Evolutionary conservation across 371 early-diverging fungal genomes (phyloP), one percentile per base, ranked within the genome.

Genomic region (Haplosporangium sp.): DNA sequence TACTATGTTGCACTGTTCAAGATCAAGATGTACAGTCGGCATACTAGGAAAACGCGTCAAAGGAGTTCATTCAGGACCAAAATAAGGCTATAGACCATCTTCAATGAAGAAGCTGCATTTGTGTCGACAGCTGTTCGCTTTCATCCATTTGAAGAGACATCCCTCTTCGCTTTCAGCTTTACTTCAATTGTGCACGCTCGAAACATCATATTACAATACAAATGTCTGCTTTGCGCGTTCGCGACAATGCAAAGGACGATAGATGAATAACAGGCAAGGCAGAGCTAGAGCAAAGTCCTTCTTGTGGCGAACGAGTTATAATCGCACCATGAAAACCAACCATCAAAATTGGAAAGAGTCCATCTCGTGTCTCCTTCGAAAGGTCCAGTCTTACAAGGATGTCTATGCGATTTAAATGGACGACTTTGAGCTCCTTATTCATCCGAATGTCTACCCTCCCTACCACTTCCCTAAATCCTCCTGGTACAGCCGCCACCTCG

Each of bases 361-460:
- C 42, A 51, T 43, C 40, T 8, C 45, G 20, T 23, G 38, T 6
- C 59, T 66, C 21, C 42, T 56, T 51, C 37, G 20, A 5, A 55
- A 57, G 50, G 64, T 57, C 40, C 55, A 46, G 6, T 52, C 64
- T 41, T 57, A 64, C 42, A 56, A 9, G 2, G 41, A 47, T 3
- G 21, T 50, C 41, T 64, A 64, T 42, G 43, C 41, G 14, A 7
- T 47, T 20, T 23, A 21, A 38, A 57, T 59, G 38, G 18, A 43
- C 14, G 38, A 37, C 20, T 42, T 66, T 23, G 2, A 29, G 8
- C 38, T 66, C 36, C 16, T 23, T 9, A 20, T 59, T 18, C 67
- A 59, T 16, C 67, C 67, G 40, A 65, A 59, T 36, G 67, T 66
- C 43, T 66, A 66, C 45, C 59, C 59, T 5, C 67, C 67, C 2